Evolutionary conservation across 106 monocot species (phyloP).

Genomic region (Dendrobium officinale): DNA sequence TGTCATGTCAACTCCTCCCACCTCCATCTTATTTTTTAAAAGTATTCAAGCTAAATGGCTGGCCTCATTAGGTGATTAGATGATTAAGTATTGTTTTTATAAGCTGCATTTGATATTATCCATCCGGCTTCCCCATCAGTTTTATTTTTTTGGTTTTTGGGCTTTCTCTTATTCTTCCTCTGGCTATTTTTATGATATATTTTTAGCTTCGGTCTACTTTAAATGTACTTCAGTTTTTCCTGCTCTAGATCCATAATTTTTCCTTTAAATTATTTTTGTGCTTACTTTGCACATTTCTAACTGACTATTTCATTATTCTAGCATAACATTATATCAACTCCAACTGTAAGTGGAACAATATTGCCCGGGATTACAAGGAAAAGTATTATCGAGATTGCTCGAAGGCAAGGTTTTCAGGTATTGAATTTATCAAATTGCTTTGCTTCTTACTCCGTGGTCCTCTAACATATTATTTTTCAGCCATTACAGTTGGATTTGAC

Average conservation of each 20-base stretch:
- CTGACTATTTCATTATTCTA: slow-evolving; percentile 4
- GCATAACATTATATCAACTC: slow-evolving; percentile 22
- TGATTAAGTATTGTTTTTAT: neutral
- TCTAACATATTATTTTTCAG: neutral
- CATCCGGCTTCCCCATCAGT: neutral
- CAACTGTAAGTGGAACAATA: slow-evolving; percentile 14
- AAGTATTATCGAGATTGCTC: slow-evolving; percentile 24
- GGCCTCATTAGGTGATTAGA: neutral
- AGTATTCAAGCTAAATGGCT: neutral
- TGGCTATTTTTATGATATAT: too few relatives aligned
- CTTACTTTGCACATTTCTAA: neutral
- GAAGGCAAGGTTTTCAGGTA: slow-evolving; percentile 18
- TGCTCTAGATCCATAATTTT: too few relatives aligned
- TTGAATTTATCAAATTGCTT: neutral
- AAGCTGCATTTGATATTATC: too few relatives aligned
- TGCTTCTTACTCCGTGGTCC: neutral
- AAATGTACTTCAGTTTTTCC: too few relatives aligned
- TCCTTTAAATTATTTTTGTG: neutral
- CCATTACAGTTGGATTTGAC: too few relatives aligned
- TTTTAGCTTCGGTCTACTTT: too few relatives aligned
- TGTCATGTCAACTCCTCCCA: neutral
- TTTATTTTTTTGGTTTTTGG: neutral
- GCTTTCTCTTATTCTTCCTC: too few relatives aligned
- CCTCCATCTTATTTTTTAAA: neutral
- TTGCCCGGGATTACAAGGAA: slow-evolving; percentile 23